Evolutionary conservation across 257 asterid genomes (phyloP).

Genomic region (Solanum chilense): DNA sequence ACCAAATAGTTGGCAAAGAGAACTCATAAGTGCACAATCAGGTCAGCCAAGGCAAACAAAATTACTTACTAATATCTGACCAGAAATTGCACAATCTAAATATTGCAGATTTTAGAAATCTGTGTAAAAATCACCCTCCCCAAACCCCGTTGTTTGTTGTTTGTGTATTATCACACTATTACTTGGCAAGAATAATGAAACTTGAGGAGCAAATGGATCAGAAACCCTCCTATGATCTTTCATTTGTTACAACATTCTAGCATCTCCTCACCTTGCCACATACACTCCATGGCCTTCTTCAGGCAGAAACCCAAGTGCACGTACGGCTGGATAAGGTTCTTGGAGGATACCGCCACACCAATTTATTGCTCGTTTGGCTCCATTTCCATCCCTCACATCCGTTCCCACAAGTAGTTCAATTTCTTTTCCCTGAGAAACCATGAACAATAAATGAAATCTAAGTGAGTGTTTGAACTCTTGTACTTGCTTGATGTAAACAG

Average conservation of each 20-base stretch:
- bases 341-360: conserved; percentile 97
- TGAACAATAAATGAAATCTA: background rate
- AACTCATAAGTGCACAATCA: background rate
- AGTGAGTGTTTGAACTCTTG: background rate
- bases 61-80: background rate
- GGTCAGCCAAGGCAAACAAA: background rate
- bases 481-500: background rate
- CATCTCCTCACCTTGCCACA: conserved; percentile 63
- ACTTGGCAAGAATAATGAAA: background rate
- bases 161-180: background rate
- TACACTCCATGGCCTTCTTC: conserved; percentile 96
- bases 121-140: background rate
- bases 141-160: background rate
- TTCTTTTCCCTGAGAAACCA: conserved; percentile 70
- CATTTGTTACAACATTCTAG: background rate
- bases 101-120: background rate
- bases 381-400: conserved; percentile 91
- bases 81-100: background rate
- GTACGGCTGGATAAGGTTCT: conserved; percentile 90
- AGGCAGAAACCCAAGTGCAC: conserved; percentile 97
- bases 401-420: conserved; percentile 82
- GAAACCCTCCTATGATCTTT: background rate
- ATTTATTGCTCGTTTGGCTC: conserved; percentile 76
- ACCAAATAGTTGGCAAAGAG: background rate
- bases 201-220: background rate